These are phyloP conservation scores for Pelargonium australe DNA, from an alignment of 441 rosid genomes.

Conservation along the genomic window DNA sequence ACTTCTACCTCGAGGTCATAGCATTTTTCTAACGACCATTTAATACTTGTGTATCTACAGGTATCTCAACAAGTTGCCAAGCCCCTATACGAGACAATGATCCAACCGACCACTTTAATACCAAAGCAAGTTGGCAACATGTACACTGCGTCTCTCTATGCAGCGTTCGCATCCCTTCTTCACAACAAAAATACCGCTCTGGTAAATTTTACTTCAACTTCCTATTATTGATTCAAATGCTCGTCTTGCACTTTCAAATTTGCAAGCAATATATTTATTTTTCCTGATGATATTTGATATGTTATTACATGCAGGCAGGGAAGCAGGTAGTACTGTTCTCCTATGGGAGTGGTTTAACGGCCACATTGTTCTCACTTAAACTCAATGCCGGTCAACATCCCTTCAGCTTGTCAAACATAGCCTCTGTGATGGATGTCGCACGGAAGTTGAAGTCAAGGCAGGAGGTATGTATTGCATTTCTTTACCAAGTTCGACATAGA, in stretches of 20 bases:
- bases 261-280: not conserved
- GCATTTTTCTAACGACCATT: conserved; percentile 19
- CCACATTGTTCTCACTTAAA: conserved; percentile 81
- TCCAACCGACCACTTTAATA: conserved; percentile 75
- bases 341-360: conserved; percentile 85
- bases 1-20: conserved; percentile 9
- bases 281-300: conserved; percentile 9
- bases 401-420: conserved; percentile 75
- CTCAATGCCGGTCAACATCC: conserved; percentile 55
- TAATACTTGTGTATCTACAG: conserved; percentile 31
- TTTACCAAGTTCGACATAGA: not conserved
- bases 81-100: conserved; percentile 70
- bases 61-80: conserved; percentile 84
- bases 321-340: conserved; percentile 82
- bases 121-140: conserved; percentile 98
- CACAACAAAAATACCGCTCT: conserved; percentile 61
- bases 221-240: not conserved
- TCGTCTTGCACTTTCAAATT: not conserved
- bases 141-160: conserved; percentile 96
- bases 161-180: conserved; percentile 87
- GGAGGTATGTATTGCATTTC: conserved; percentile 48
- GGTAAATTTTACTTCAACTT: conserved; percentile 39
- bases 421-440: conserved; percentile 57
- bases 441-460: conserved; percentile 78
- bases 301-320: conserved; percentile 45